Evolutionary conservation across 345 rosid species (phyloP).

Genomic region (Leavenworthia alabamica): DNA sequence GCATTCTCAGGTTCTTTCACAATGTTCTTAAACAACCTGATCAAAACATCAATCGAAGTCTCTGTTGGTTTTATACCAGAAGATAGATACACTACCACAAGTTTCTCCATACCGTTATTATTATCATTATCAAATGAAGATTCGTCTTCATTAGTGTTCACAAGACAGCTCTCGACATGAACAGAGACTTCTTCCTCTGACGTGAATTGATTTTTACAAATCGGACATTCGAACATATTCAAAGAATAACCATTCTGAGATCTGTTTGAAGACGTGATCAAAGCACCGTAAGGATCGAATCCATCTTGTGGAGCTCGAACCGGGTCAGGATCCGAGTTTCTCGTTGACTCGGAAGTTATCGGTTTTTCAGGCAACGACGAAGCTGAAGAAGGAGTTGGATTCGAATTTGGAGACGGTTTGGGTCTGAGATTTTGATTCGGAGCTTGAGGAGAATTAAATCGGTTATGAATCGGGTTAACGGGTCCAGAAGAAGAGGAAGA

Average conservation of each 20-base stretch:
- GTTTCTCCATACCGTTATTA: constrained; percentile 34
- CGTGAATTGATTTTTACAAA: constrained; percentile 49
- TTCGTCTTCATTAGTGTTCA: constrained; percentile 7
- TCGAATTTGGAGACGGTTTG: constrained; percentile 19
- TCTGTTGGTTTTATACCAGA: constrained; percentile 58
- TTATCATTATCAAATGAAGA: constrained; percentile 15
- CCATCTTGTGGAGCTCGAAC: constrained; percentile 41
- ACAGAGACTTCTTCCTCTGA: constrained; percentile 73
- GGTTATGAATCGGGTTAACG: constrained; percentile 38
- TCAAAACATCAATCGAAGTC: constrained; percentile 54
- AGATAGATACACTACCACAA: constrained; percentile 48
- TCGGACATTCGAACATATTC: constrained; percentile 68
- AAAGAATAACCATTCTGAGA: constrained; percentile 68
- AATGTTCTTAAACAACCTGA: constrained; percentile 60
- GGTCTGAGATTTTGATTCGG: constrained; percentile 32
- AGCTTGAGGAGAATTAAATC: constrained; percentile 38
- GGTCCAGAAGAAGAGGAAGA: constrained; percentile 58
- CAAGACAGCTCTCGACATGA: constrained; percentile 69
- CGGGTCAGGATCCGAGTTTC: constrained; percentile 24
- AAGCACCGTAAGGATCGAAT: constrained; percentile 61
- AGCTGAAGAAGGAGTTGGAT: constrained; percentile 25
- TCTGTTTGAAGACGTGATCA: constrained; percentile 71
- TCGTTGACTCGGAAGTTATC: constrained; percentile 28
- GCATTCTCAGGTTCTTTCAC: constrained; percentile 73
- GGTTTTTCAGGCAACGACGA: constrained; percentile 36